phyloP scores from a whole-genome alignment of 179 eudicot genomes.

The Dionaea muscipula region DNA sequence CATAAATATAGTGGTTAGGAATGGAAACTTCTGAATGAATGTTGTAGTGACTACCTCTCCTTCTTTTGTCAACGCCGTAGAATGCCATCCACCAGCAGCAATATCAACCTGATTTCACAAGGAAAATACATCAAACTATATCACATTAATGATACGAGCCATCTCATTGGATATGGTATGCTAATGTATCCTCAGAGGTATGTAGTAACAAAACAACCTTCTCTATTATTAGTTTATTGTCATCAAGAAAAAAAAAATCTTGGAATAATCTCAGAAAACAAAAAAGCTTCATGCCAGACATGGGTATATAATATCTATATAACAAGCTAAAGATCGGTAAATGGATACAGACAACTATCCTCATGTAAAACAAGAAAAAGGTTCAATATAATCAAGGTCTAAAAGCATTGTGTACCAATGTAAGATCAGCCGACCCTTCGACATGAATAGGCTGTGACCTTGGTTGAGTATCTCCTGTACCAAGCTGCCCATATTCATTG shows the following conservation, averaged over 20 bases:
- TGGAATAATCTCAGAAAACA: neutral
- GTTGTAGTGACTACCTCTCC: conserved; percentile 59
- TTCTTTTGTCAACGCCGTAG: conserved; percentile 71
- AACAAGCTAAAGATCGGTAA: too few relatives aligned
- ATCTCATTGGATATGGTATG: neutral
- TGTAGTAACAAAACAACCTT: too few relatives aligned
- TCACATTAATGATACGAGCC: neutral
- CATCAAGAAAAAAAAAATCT: too few relatives aligned
- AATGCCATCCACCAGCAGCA: conserved; percentile 99
- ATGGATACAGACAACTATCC: too few relatives aligned
- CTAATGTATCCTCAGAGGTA: neutral
- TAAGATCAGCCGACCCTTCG: conserved; percentile 69
- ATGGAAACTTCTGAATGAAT: neutral
- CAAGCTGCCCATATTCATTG: conserved; percentile 96
- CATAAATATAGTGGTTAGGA: too few relatives aligned
- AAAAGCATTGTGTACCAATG: conserved; percentile 33
- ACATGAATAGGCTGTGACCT: conserved; percentile 88
- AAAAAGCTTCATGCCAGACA: neutral
- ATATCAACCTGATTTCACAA: conserved; percentile 60
- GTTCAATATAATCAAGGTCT: neutral
- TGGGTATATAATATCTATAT: too few relatives aligned
- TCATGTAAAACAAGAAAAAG: too few relatives aligned
- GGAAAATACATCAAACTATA: neutral
- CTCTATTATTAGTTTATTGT: too few relatives aligned
- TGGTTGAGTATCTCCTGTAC: conserved; percentile 98